Conservation (phyloP, 768 basidiomycete genomes). For the Daedaleopsis nitida region DNA sequence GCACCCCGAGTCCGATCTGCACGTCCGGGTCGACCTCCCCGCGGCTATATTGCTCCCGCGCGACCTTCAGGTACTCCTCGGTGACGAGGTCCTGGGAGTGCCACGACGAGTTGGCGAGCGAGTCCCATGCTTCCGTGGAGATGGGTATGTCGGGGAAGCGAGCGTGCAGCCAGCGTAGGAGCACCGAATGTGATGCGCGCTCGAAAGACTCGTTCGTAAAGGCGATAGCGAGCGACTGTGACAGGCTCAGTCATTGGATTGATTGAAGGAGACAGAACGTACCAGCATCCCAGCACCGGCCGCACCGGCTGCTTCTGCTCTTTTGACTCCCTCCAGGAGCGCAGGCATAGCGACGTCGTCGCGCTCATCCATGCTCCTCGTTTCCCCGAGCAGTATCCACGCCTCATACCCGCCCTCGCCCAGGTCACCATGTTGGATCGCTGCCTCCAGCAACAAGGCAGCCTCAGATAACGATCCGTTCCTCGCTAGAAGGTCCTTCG, state of each 20-base stretch:
- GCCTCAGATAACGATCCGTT: slow-evolving; percentile 90
- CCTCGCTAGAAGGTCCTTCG: slow-evolving; percentile 72
- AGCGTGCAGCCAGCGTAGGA: slow-evolving; percentile 82
- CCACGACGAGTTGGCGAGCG: slow-evolving; percentile 70
- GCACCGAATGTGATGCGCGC: slow-evolving; percentile 79
- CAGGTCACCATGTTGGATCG: slow-evolving; percentile 79
- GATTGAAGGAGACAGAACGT: slow-evolving; percentile 29
- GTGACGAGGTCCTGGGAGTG: slow-evolving; percentile 78
- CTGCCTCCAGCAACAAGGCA: slow-evolving; percentile 85
- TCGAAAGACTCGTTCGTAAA: slow-evolving; percentile 96
- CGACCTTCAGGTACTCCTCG: slow-evolving; percentile 80
- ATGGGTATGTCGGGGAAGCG: slow-evolving; percentile 61
- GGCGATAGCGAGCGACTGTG: slow-evolving; percentile 89
- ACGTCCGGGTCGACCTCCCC: slow-evolving; percentile 84
- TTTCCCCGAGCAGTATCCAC: slow-evolving; percentile 92
- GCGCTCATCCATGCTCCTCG: slow-evolving; percentile 86
- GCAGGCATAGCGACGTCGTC: slow-evolving; percentile 84
- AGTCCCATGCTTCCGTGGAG: slow-evolving; percentile 56
- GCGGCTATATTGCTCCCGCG: slow-evolving; percentile 77
- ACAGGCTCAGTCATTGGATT: slow-evolving; percentile 15
- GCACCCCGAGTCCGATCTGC: slow-evolving; percentile 89
- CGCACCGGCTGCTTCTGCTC: slow-evolving; percentile 65
- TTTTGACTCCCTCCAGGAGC: slow-evolving; percentile 67
- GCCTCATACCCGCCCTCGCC: slow-evolving; percentile 85
- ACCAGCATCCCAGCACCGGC: slow-evolving; percentile 76